Conservation (phyloP, 495 filamentous ascomycete genomes). For the Lophiotrema nucula region DNA sequence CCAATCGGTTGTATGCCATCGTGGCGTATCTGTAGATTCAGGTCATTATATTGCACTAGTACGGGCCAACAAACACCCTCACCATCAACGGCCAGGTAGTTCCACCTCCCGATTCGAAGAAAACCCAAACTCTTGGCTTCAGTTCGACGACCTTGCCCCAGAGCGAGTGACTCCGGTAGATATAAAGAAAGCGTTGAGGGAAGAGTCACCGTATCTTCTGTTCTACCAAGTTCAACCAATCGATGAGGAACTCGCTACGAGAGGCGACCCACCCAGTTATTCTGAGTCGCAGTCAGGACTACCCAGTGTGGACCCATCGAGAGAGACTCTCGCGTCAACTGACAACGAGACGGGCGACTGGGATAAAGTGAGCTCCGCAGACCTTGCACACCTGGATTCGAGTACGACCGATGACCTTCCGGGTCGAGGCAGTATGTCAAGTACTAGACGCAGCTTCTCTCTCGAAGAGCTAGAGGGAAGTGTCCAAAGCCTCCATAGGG, state of each 20-base stretch:
- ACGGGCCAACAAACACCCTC: conserved; percentile 52
- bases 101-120: conserved; percentile 46
- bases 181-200: conserved; percentile 68
- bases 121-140: conserved; percentile 67
- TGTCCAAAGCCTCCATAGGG: conserved; percentile 42
- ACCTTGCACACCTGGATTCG: conserved; percentile 6
- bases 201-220: conserved; percentile 90
- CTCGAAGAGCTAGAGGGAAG: conserved; percentile 29
- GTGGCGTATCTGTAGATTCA: conserved; percentile 81
- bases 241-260: conserved; percentile 56
- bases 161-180: conserved; percentile 74
- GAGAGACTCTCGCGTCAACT: conserved; percentile 24
- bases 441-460: conserved; percentile 23
- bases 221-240: conserved; percentile 95
- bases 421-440: conserved; percentile 23
- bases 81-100: conserved; percentile 3
- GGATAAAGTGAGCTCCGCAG: conserved; percentile 10
- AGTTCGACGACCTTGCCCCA: conserved; percentile 78
- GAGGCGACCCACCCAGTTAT: conserved; percentile 49
- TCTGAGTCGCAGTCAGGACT: conserved; percentile 52
- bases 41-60: conserved; percentile 89
- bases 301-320: conserved; percentile 54
- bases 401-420: conserved; percentile 4
- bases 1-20: conserved; percentile 87
- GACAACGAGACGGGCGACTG: conserved; percentile 20